Percentiles rank a stretch among this genome's conserved stretches.
phyloP scores from a whole-genome alignment of 2,329 filamentous ascomycete genomes.

The Pseudopithomyces chartarum region DNA sequence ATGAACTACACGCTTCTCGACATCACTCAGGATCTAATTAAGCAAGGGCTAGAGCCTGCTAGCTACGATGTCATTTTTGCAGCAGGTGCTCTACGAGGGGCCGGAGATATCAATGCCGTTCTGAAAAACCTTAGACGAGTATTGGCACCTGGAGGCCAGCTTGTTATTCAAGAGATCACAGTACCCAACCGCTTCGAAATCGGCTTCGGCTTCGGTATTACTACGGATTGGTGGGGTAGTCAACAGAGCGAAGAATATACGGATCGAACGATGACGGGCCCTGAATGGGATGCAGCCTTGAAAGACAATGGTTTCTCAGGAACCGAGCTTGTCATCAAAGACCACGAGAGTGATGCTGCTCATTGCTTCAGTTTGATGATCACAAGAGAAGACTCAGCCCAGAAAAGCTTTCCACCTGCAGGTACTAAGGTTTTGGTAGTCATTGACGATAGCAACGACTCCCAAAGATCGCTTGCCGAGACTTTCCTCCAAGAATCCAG shows the following conservation, averaged over 20 bases:
- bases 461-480: background rate
- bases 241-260: slow-evolving; percentile 19
- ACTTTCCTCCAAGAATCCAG: background rate
- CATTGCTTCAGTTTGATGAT: background rate
- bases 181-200: background rate
- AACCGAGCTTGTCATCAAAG: background rate
- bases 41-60: background rate
- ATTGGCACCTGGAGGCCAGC: slow-evolving; percentile 27
- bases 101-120: slow-evolving; percentile 7
- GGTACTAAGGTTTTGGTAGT: background rate
- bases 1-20: slow-evolving; percentile 5
- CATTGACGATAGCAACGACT: background rate
- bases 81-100: slow-evolving; percentile 39
- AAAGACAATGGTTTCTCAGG: background rate
- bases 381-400: background rate
- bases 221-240: slow-evolving; percentile 28
- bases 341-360: background rate
- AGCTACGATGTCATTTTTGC: slow-evolving; percentile 30
- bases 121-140: slow-evolving; percentile 17
- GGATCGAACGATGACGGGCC: background rate
- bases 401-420: background rate
- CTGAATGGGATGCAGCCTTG: background rate
- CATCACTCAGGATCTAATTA: background rate
- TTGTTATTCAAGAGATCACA: slow-evolving; percentile 20
- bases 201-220: slow-evolving; percentile 16